phyloP scores from a whole-genome alignment of 768 basidiomycete genomes.

The Boletus sp. region DNA sequence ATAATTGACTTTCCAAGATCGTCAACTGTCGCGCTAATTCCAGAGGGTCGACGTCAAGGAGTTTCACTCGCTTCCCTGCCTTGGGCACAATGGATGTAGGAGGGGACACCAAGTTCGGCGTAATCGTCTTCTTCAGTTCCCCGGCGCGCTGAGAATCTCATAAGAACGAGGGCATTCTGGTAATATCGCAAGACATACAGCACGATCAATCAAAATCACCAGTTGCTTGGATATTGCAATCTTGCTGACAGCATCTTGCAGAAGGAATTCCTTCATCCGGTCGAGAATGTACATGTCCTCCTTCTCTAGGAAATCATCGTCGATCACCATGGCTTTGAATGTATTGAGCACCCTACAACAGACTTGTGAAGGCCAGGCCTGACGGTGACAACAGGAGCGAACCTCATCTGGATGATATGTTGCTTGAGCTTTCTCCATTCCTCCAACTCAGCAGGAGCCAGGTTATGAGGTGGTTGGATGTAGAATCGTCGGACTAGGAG shows the following conservation, averaged over 20 bases:
- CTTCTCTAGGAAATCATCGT: constrained; percentile 80
- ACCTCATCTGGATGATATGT: constrained; percentile 85
- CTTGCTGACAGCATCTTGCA: constrained; percentile 59
- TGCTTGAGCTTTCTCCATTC: constrained; percentile 89
- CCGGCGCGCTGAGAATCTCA: constrained; percentile 45
- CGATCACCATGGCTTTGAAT: constrained; percentile 84
- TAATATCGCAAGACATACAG: constrained; percentile 49
- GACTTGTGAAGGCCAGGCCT: constrained; percentile 1
- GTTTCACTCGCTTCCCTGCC: constrained; percentile 66
- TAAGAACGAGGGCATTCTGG: constrained; percentile 11
- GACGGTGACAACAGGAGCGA: constrained; percentile 24
- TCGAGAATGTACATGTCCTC: constrained; percentile 82
- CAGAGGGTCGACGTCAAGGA: constrained; percentile 82
- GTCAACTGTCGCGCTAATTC: constrained; percentile 94
- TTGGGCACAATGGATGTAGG: constrained; percentile 79
- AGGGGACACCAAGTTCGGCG: constrained; percentile 54
- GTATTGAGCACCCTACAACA: constrained; percentile 73
- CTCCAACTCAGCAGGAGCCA: constrained; percentile 59
- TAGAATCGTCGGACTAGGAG: constrained; percentile 78
- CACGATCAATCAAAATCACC: constrained; percentile 70
- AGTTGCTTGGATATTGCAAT: constrained; percentile 76
- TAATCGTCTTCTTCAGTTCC: constrained; percentile 55
- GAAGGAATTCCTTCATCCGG: constrained; percentile 77
- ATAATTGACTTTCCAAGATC: constrained; percentile 83
- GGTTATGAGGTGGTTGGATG: constrained; percentile 67